A percentile compares a stretch with the other conserved stretches of the same genome.
Conservation (phyloP, 345 rosid genomes). For the Adansonia digitata region DNA sequence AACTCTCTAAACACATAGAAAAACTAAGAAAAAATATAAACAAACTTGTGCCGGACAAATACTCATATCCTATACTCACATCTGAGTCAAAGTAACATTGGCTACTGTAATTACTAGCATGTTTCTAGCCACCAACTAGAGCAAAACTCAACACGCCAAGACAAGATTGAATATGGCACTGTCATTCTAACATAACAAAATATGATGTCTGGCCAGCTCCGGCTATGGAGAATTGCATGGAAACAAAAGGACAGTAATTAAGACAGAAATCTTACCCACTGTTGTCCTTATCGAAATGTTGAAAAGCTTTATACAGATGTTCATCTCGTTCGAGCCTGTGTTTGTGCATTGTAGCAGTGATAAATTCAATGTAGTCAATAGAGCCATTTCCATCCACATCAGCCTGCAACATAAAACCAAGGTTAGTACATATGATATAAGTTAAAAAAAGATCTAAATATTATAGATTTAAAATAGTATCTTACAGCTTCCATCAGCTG, state of each 20-base stretch:
- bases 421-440: neutral
- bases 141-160: neutral
- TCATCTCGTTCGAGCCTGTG: conserved; percentile 77
- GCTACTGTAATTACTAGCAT: neutral
- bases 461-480: neutral
- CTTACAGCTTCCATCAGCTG: conserved; percentile 95
- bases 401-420: conserved; percentile 45
- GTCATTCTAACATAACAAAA: neutral
- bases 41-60: too few relatives aligned
- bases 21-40: too few relatives aligned
- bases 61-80: too few relatives aligned
- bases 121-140: neutral
- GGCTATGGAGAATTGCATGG: neutral
- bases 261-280: conserved; percentile 53
- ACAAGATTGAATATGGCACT: neutral
- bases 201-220: neutral
- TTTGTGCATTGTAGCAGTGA: conserved; percentile 87
- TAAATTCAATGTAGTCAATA: conserved; percentile 81
- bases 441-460: neutral
- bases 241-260: neutral
- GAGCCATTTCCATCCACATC: conserved; percentile 87
- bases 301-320: conserved; percentile 72
- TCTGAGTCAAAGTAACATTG: too few relatives aligned
- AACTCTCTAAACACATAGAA: too few relatives aligned
- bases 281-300: conserved; percentile 77